Percentiles rank a stretch among this genome's conserved stretches.
Conservation (phyloP, 2,329 filamentous ascomycete species). For the Eurotiales sp. region DNA sequence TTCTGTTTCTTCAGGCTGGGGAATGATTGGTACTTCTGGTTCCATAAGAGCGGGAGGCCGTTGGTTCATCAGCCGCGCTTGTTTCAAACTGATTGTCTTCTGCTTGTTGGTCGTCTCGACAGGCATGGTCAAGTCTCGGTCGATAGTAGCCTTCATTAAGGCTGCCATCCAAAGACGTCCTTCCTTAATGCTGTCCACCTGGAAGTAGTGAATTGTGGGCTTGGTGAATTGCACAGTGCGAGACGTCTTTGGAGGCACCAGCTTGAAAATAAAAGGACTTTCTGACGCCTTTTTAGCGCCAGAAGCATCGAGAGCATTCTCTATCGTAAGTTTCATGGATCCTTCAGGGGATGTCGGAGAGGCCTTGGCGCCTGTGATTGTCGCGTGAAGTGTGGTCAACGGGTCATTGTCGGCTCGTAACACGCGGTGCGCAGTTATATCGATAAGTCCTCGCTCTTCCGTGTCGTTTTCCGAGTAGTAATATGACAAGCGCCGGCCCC, state of each 20-base stretch:
- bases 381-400: conserved; percentile 85
- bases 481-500: conserved; percentile 85
- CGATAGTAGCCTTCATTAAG: conserved; percentile 97
- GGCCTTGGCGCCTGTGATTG: conserved; percentile 78
- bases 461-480: conserved; percentile 93
- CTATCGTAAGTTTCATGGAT: conserved; percentile 35
- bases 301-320: conserved; percentile 27
- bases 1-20: conserved; percentile 1
- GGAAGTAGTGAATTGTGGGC: conserved; percentile 95
- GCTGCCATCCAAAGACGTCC: conserved; percentile 97
- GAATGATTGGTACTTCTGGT: conserved; percentile 27
- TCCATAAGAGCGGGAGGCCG: conserved; percentile 84
- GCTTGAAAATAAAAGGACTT: conserved; percentile 91
- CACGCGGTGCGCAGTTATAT: conserved; percentile 97
- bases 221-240: conserved; percentile 96
- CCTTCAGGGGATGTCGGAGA: conserved; percentile 53
- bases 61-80: conserved; percentile 82
- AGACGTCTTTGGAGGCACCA: conserved; percentile 84
- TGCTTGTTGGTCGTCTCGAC: conserved; percentile 93
- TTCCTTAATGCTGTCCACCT: conserved; percentile 82
- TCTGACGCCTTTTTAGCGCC: conserved; percentile 28
- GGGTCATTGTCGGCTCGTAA: conserved; percentile 88
- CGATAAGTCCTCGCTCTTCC: conserved; percentile 91
- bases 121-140: conserved; percentile 72
- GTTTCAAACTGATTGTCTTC: conserved; percentile 88